phyloP scores from a whole-genome alignment of 495 filamentous ascomycete genomes.

The Tuber calosporum region DNA sequence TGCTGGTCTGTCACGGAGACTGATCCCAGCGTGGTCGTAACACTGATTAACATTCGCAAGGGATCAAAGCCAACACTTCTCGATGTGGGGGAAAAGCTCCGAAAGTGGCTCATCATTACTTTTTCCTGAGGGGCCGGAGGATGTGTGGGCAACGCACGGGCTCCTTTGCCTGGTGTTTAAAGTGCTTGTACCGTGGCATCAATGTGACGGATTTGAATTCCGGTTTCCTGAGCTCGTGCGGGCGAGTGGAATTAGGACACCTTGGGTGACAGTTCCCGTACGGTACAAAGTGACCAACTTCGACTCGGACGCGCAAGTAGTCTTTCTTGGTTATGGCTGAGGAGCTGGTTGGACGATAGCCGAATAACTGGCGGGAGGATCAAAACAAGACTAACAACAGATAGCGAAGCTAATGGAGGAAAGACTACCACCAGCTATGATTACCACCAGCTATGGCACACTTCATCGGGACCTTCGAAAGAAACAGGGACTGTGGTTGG shows the following conservation, averaged over 20 bases:
- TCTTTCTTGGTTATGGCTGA: neutral
- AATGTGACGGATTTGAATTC: neutral
- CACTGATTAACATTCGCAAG: neutral
- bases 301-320: neutral
- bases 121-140: neutral
- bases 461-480: neutral
- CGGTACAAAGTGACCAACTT: no score
- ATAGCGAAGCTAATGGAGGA: neutral
- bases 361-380: neutral
- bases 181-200: neutral
- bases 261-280: no score
- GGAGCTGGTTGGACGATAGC: neutral
- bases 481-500: neutral
- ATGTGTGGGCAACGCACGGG: neutral
- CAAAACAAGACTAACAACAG: neutral
- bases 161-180: neutral
- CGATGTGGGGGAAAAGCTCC: slow-evolving; percentile 1
- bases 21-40: neutral
- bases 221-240: neutral
- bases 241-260: no score
- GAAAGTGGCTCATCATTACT: neutral
- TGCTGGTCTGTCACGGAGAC: neutral
- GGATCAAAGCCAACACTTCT: neutral
- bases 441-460: neutral
- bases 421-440: no score